These are phyloP conservation scores for Trametes cingulata DNA, from an alignment of 768 basidiomycete species.

Conservation along the genomic window DNA sequence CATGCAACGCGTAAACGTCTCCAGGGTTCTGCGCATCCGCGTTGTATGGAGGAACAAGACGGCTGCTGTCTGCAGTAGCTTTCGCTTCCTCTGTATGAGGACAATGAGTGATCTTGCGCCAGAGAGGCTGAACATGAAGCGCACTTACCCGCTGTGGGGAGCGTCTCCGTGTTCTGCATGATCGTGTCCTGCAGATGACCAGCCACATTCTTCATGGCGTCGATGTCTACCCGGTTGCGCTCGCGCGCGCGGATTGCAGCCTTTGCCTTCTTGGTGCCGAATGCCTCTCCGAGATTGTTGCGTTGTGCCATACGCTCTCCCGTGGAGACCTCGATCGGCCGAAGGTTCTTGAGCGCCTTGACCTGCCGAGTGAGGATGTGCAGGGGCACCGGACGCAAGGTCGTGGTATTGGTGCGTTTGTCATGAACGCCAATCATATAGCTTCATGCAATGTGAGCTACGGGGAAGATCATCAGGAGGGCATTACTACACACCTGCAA, in stretches of 20 bases:
- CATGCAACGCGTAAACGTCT: slow-evolving; percentile 73
- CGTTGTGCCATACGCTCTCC: slow-evolving; percentile 63
- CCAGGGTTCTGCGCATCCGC: slow-evolving; percentile 62
- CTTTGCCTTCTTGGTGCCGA: slow-evolving; percentile 95
- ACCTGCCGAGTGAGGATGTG: slow-evolving; percentile 76
- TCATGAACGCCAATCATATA: slow-evolving; percentile 86
- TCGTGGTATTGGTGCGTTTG: slow-evolving; percentile 69
- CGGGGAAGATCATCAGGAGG: background rate
- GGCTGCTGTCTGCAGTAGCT: slow-evolving; percentile 57
- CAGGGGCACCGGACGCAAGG: slow-evolving; percentile 65
- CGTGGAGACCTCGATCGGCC: slow-evolving; percentile 49
- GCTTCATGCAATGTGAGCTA: slow-evolving; percentile 37
- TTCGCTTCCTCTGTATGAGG: slow-evolving; percentile 63
- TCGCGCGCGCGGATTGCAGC: slow-evolving; percentile 81
- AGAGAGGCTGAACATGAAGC: background rate
- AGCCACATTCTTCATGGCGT: slow-evolving; percentile 84
- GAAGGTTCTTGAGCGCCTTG: slow-evolving; percentile 76
- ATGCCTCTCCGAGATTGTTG: slow-evolving; percentile 84
- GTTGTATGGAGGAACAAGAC: slow-evolving; percentile 78
- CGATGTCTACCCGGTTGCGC: slow-evolving; percentile 86
- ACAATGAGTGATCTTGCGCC: slow-evolving; percentile 4
- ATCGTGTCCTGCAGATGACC: slow-evolving; percentile 84
- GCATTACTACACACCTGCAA: slow-evolving; percentile 58
- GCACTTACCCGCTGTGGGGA: slow-evolving; percentile 67
- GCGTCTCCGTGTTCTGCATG: slow-evolving; percentile 63